Evolutionary conservation across 2,329 filamentous ascomycete genomes (phyloP), one percentile per base, ranked within the genome.

Genomic region (Arthrinium puccinioides): DNA sequence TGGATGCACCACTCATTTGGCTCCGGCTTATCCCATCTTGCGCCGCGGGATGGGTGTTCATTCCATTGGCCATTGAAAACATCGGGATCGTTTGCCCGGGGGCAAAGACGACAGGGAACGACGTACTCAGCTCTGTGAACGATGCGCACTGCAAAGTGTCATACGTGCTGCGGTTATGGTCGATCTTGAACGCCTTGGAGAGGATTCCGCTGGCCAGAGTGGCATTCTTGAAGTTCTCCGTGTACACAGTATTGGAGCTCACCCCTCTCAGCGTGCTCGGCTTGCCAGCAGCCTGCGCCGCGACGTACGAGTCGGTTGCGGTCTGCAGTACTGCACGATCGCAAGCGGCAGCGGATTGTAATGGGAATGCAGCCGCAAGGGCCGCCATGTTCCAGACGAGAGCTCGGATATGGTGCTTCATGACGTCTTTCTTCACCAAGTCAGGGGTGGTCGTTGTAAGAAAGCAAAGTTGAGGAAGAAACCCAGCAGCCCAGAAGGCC

Each of bases 61-160:
- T 10, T 13, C 9, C 15, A 2, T 13, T 11, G 9, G 9, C 8
- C 10, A 6, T 15, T 9, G 9, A 19, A 11, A 24, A 7, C 9
- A 5, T 14, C 9, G 21, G 9, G 5, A 21, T 9, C 9, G 13
- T 31, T 4, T 8, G 16, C 10, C 13, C n/a, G 16, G 18, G 8
- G 24, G 9, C 9, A 24, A n/a, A 33, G 7, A 9, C 21, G n/a
- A 33, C 3, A 24, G n/a, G n/a, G 6, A 21, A 23, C 9, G 13
- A 16, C 31, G 5, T 33, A 33, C 31, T 51, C 43, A 60, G 48
- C 49, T 63, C 60, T 6, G 58, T 57, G 49, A 52, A 63, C 21
- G 57, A 56, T n/a, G 57, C 56, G 43, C 60, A 63, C 33, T 49
- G 44, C n/a, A 50, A 55, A 36, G 59, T 59, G 50, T 63, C 60